A percentile compares a stretch with the other conserved stretches of the same genome.
These are phyloP conservation scores for Naegleria gruberi DNA, from an alignment of 208 protist species.

Conservation along the genomic window DNA sequence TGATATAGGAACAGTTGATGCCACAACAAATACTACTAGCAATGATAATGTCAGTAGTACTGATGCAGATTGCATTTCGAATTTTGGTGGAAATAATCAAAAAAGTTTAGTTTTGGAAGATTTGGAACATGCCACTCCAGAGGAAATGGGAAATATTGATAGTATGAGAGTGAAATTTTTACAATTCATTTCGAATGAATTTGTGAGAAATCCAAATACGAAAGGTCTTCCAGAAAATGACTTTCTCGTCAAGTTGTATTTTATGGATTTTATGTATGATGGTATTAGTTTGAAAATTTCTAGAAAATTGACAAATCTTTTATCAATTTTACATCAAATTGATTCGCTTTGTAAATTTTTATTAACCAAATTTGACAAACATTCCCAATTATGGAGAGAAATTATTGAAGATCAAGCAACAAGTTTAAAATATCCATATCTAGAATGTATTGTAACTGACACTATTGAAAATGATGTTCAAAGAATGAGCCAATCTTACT, in stretches of 20 bases:
- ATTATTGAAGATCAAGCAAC: neutral
- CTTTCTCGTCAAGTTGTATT: neutral
- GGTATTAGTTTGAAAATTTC: neutral
- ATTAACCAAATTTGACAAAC: neutral
- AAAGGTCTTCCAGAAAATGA: neutral
- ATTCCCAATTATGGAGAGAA: neutral
- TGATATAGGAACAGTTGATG: no score
- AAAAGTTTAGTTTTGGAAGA: neutral
- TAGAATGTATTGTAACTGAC: neutral
- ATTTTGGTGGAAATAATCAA: neutral
- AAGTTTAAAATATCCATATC: neutral
- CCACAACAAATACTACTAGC: neutral
- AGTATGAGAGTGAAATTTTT: neutral
- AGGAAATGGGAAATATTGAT: neutral
- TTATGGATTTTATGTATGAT: neutral
- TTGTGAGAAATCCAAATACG: neutral
- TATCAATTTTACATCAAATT: neutral
- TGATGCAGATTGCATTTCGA: neutral
- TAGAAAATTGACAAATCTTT: neutral
- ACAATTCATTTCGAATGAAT: neutral
- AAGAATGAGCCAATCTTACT: neutral
- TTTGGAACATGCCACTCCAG: neutral
- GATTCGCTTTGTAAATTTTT: neutral
- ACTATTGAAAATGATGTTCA: neutral
- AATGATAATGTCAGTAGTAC: neutral